Evolutionary conservation across 1,284 basidiomycete species (phyloP), one percentile per base, ranked within the genome.

Genomic region (Ceratobasidium sp.): DNA sequence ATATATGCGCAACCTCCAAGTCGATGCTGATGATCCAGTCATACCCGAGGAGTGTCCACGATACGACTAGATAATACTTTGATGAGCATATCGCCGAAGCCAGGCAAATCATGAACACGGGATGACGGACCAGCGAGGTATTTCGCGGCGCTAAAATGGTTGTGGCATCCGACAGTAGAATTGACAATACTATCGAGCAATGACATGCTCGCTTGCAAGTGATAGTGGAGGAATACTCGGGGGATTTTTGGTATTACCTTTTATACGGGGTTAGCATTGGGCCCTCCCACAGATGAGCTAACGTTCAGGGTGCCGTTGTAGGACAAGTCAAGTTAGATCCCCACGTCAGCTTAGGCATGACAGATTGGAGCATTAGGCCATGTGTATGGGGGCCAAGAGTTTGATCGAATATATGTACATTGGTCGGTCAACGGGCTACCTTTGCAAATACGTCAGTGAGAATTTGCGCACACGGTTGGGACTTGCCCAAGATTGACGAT

Each of bases 11-110:
- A 27, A 39, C 65, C 31, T 68, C 65, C 2, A 68, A 14, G 16
- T 68, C 65, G 16, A 68, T 51, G 37, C 51, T 68, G 19, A 51
- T 49, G n/a, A 68, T 7, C 65, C 51, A 68, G 22, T 54, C 65
- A 43, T 68, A 68, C 9, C 48, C 65, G 1, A 68, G 51, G 5
- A 68, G 11, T 9, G 65, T 68, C 48, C 48, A 53, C 2, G 65
- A 53, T 22, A 68, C 51, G n/a, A 68, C 65, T 68, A 27, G 34
- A n/a, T 8, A 5, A 5, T 29, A 63, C n/a, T 7, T 14, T 13
- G 24, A 34, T 63, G 11, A 48, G n/a, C 22, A 58, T 14, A 29
- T 24, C 14, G 6, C 7, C 54, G 22, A 58, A 58, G n/a, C n/a
- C n/a, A n/a, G n/a, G n/a, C n/a, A n/a, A n/a, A n/a, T 37, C 34